phyloP scores from a whole-genome alignment of 352 stramenopile species.

The Phytophthora syringae region DNA sequence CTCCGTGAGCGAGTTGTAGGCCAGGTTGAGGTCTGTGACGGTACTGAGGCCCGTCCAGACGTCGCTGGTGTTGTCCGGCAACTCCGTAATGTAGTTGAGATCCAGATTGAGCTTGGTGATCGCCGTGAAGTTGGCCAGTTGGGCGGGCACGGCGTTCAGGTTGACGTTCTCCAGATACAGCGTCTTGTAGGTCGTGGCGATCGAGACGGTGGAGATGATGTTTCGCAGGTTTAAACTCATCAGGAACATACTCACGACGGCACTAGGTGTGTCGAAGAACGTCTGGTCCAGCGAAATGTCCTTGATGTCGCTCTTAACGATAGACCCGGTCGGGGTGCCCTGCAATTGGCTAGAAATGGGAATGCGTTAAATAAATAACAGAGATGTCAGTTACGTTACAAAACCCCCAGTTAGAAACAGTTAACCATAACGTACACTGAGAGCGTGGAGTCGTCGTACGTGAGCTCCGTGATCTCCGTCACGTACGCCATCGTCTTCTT shows the following conservation, averaged over 20 bases:
- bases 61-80: constrained; percentile 42
- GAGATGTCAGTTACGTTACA: constrained; percentile 17
- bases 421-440: constrained; percentile 60
- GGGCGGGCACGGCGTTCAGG: constrained; percentile 45
- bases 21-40: constrained; percentile 47
- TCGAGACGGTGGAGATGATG: constrained; percentile 38
- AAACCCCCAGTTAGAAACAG: constrained; percentile 11
- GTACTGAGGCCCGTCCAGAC: constrained; percentile 39
- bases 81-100: constrained; percentile 55
- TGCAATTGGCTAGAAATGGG: constrained; percentile 39
- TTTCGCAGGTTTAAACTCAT: constrained; percentile 44
- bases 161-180: constrained; percentile 60
- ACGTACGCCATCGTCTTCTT: constrained; percentile 52
- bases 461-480: constrained; percentile 52
- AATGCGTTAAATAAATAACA: constrained; percentile 14
- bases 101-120: constrained; percentile 47
- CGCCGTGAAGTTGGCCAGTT: constrained; percentile 40
- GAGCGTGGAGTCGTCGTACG: constrained; percentile 33
- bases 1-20: constrained; percentile 49
- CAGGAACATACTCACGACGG: constrained; percentile 44
- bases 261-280: constrained; percentile 57
- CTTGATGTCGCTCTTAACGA: constrained; percentile 48
- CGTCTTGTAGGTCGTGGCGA: constrained; percentile 33
- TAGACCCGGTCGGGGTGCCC: constrained; percentile 30
- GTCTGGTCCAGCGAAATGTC: constrained; percentile 54